Conservation (phyloP, 495 filamentous ascomycete genomes). For the Penicillium robsamsonii region DNA sequence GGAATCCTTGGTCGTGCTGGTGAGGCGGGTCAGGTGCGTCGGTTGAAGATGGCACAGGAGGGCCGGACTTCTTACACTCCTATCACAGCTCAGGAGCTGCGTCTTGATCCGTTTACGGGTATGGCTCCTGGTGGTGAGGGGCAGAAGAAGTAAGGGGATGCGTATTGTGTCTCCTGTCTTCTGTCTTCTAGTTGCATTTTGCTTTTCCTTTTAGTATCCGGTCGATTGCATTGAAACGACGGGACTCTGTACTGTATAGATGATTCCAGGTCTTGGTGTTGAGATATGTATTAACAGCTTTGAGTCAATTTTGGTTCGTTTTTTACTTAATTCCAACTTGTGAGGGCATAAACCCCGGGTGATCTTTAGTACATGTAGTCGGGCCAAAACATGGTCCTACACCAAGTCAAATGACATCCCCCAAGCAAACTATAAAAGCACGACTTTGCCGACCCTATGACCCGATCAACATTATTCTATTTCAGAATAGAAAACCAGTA, state of each 20-base stretch:
- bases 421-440: too few species aligned
- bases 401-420: too few species aligned
- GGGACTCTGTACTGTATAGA: slow-evolving; percentile 40
- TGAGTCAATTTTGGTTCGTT: slow-evolving; percentile 8
- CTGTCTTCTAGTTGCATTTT: slow-evolving; percentile 12
- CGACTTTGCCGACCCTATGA: too few species aligned
- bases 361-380: neutral
- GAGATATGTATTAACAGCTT: slow-evolving; percentile 36
- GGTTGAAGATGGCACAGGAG: slow-evolving; percentile 57
- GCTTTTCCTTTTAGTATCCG: slow-evolving; percentile 14
- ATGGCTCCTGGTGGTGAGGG: slow-evolving; percentile 18
- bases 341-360: neutral
- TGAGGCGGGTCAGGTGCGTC: slow-evolving; percentile 65
- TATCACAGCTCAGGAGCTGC: slow-evolving; percentile 32
- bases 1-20: slow-evolving; percentile 84
- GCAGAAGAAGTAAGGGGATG: slow-evolving; percentile 15
- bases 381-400: too few species aligned
- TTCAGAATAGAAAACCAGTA: too few species aligned
- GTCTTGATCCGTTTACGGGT: slow-evolving; percentile 31
- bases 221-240: slow-evolving; percentile 25
- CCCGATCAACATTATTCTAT: too few species aligned
- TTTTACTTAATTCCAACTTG: neutral
- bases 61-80: slow-evolving; percentile 60
- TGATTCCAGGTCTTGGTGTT: slow-evolving; percentile 29
- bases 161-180: neutral